Evolutionary conservation across 2,329 filamentous ascomycete genomes (phyloP).

Genomic region (Penicillium sp.): DNA sequence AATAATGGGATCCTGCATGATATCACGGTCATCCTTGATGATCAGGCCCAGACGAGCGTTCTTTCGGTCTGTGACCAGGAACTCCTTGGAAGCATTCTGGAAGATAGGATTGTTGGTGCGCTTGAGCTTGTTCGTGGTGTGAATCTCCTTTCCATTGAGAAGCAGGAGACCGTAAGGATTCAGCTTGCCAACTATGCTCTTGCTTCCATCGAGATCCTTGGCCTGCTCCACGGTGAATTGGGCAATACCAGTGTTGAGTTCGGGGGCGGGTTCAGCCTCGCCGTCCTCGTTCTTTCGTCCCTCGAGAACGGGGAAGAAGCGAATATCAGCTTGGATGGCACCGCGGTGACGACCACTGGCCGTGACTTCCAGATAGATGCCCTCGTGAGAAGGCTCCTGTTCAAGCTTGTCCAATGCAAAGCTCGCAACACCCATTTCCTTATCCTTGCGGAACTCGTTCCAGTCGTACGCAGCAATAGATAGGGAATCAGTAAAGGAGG

Average conservation of each 20-base stretch:
- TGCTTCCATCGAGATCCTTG: slow-evolving; percentile 89
- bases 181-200: slow-evolving; percentile 85
- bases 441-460: slow-evolving; percentile 95
- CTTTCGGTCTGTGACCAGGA: slow-evolving; percentile 91
- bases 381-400: slow-evolving; percentile 73
- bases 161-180: slow-evolving; percentile 88
- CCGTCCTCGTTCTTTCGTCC: slow-evolving; percentile 67
- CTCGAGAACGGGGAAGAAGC: slow-evolving; percentile 92
- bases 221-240: slow-evolving; percentile 93
- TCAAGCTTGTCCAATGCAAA: slow-evolving; percentile 84
- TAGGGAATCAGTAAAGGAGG: slow-evolving; percentile 81
- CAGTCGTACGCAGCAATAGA: slow-evolving; percentile 86
- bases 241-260: slow-evolving; percentile 89
- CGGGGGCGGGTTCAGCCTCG: slow-evolving; percentile 74
- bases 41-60: slow-evolving; percentile 85
- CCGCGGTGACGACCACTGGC: slow-evolving; percentile 82
- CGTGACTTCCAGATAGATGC: slow-evolving; percentile 78
- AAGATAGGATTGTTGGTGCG: slow-evolving; percentile 97
- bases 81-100: slow-evolving; percentile 87
- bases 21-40: slow-evolving; percentile 91
- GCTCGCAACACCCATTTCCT: slow-evolving; percentile 83
- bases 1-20: slow-evolving; percentile 77
- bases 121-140: slow-evolving; percentile 88
- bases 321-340: slow-evolving; percentile 74
- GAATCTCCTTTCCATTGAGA: slow-evolving; percentile 88